phyloP scores from a whole-genome alignment of 352 stramenopile species.

The Saprolegnia parasitica region DNA sequence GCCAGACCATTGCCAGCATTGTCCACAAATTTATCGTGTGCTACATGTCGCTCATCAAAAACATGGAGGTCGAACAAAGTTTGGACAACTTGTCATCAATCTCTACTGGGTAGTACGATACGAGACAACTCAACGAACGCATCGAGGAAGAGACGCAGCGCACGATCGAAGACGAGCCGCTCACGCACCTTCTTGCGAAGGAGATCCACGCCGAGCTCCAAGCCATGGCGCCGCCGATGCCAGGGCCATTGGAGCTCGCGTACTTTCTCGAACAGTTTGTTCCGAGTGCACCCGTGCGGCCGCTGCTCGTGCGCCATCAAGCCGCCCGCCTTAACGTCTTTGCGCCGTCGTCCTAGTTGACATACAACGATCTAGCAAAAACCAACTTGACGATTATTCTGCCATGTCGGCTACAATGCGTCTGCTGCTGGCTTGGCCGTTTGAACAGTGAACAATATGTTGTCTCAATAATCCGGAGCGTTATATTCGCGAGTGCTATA shows the following conservation, averaged over 20 bases:
- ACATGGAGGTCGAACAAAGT: conserved; percentile 15
- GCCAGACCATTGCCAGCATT: conserved; percentile 2
- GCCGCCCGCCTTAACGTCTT: background rate
- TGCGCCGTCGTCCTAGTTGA: background rate
- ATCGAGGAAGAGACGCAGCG: conserved; percentile 16
- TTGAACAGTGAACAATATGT: too few relatives aligned
- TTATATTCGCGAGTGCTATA: too few relatives aligned
- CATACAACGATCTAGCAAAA: too few relatives aligned
- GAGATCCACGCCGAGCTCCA: conserved; percentile 23
- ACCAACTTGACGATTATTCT: too few relatives aligned
- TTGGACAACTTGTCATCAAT: background rate
- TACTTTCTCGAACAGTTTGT: conserved; percentile 28
- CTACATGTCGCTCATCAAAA: conserved; percentile 26
- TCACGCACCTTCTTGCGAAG: background rate
- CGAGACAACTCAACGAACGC: conserved; percentile 11
- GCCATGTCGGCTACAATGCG: too few relatives aligned
- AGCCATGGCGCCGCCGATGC: conserved; percentile 8
- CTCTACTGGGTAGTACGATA: conserved; percentile 17
- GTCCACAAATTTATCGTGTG: conserved; percentile 26
- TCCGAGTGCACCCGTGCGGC: conserved; percentile 11
- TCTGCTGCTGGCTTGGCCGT: too few relatives aligned
- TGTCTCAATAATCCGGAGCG: too few relatives aligned
- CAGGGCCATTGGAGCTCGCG: conserved; percentile 14
- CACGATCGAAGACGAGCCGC: background rate
- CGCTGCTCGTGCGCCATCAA: conserved; percentile 23